Base-by-base conservation (phyloP, 257 asterid species). In the Rhazya stricta region DNA sequence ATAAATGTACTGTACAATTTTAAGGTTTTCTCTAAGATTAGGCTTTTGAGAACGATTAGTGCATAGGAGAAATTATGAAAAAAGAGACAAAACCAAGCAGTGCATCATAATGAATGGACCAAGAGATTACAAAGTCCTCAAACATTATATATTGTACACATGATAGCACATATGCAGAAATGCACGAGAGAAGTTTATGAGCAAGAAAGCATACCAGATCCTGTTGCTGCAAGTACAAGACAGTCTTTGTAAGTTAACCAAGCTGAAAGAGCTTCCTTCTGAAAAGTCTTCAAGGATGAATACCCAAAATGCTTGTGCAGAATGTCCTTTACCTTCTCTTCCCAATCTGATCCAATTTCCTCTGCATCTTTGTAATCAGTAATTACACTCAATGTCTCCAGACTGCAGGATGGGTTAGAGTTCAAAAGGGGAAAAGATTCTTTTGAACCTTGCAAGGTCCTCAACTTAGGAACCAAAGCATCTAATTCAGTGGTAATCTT, bases 151-250 rank as follows among this genome's bases (percentile, higher is more conserved):
- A 25, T 12, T 21, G 25, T 51, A 51, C 9, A 30, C 45, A 23
- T 32, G 48, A 67, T 42, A 39, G 23, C 5, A 25, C 36, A 41
- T 51, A 41, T 56, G 60, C 43, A 68, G 63, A 46, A 34, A 25
- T 21, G 18, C 12, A 21, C 1, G n/a, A 60, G 16, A 62, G 56
- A 46, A 56, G 37, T 15, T 48, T 19, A 23, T 36, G 71, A 30
- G n/a, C 27, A 82, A 51, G 30, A 45, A 66, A 67, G 72, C 9
- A 46, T 86, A 88, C 97, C 97, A 74, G 96, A 89, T 86, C 97
- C 96, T 25, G 96, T 91, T 48, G 97, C 97, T 34, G 97, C 89
- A 74, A 91, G 90, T 74, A 91, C 84, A 71, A 91, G 89, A 78
- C 92, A 86, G 50, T 89, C 97, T 81, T 78, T 79, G 79, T 83